Evolutionary conservation across 2,329 filamentous ascomycete genomes (phyloP), one percentile per base, ranked within the genome.

Genomic region (Daldinia eschscholtzii): DNA sequence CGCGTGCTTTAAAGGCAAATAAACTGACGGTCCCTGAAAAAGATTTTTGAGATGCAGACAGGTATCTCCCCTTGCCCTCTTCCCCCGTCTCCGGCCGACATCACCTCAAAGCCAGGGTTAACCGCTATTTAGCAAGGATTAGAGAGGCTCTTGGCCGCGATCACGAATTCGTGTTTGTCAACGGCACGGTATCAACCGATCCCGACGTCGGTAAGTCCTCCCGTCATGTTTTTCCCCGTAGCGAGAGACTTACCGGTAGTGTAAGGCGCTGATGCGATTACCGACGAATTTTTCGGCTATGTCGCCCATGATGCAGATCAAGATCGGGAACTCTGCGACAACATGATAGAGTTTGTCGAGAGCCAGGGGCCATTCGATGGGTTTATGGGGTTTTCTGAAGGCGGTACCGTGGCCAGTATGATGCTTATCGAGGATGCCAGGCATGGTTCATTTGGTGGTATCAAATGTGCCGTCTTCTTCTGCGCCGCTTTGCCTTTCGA

Each of bases 381-480:
- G 18, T 48, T 78, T 15, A 78, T 78, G 74, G 77, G 76, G 1
- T 78, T 77, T 65, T 77, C 76, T 7, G 76, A 79, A 50, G 76
- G 76, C 20, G 76, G 75, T 41, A 75, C 72, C 1, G 70, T 79
- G 15, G 77, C 75, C 26, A 76, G 76, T n/a, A 77, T 73, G 70
- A 73, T 79, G 64, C 65, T 79, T 3, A 63, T 77, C 28, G 75
- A 78, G 33, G 74, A 78, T 65, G 65, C 75, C 15, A 70, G 68
- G 57, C 67, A 71, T 52, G 55, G 60, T 37, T 73, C 68, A 1
- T 78, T 78, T 55, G 74, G 74, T 41, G 60, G 58, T 9, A 72
- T 78, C 52, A 75, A 75, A 55, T 78, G 77, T 60, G 76, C 72
- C 46, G 75, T 79, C 37, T 74, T 79, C 53, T 76, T 79, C 67